These are phyloP conservation scores for Liriodendron chinense DNA, from an alignment of 164 flowering plant genomes.

Conservation along the genomic window DNA sequence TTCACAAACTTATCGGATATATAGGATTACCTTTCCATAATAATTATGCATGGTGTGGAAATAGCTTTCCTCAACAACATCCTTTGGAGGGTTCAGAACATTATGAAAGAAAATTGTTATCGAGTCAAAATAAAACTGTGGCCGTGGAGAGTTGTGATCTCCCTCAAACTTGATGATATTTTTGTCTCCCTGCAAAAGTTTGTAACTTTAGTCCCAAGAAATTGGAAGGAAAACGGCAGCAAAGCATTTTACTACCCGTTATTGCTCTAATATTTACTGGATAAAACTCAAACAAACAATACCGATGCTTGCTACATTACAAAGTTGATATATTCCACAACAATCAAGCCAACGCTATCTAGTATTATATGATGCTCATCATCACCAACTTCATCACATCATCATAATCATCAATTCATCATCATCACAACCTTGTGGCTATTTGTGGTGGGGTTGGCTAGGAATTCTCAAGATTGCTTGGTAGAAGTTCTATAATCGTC, in stretches of 20 bases:
- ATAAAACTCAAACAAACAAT: background rate
- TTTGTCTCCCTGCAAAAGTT: constrained; percentile 85
- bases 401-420: too few relatives aligned
- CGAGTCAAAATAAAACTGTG: constrained; percentile 92
- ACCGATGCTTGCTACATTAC: background rate
- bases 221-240: background rate
- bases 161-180: constrained; percentile 97
- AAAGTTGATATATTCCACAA: background rate
- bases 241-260: background rate
- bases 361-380: too few relatives aligned
- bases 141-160: constrained; percentile 95
- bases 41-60: constrained; percentile 45
- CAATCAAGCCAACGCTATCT: too few relatives aligned
- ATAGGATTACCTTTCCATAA: constrained; percentile 52
- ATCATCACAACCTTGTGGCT: too few relatives aligned
- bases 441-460: too few relatives aligned
- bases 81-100: constrained; percentile 86
- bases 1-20: background rate
- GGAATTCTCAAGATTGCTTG: too few relatives aligned
- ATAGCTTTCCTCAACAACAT: constrained; percentile 45
- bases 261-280: background rate
- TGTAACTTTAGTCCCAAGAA: background rate
- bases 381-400: too few relatives aligned
- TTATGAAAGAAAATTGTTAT: constrained; percentile 89
- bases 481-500: too few relatives aligned